Percentiles rank a stretch among this genome's conserved stretches.
These are phyloP conservation scores for Tilletia horrida DNA, from an alignment of 1,284 basidiomycete species.

Conservation along the genomic window DNA sequence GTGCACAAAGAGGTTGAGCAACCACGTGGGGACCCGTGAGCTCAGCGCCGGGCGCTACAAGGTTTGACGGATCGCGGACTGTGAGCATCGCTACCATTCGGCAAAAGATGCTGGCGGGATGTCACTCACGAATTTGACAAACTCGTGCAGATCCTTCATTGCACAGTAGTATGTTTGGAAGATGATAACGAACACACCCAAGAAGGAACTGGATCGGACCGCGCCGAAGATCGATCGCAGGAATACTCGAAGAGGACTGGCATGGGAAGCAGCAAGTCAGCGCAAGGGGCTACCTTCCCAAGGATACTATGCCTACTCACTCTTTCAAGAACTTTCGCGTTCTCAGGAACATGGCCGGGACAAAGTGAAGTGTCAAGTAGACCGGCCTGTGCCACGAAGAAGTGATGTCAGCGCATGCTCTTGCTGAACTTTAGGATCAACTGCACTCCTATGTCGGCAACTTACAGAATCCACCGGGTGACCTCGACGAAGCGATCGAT, in stretches of 20 bases:
- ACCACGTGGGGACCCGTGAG: slow-evolving; percentile 56
- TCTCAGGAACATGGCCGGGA: slow-evolving; percentile 62
- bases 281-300: slow-evolving; percentile 10
- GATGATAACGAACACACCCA: slow-evolving; percentile 77
- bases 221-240: slow-evolving; percentile 69
- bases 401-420: neutral
- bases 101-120: no score
- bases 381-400: slow-evolving; percentile 53
- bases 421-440: no score
- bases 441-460: neutral
- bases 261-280: slow-evolving; percentile 9
- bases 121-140: slow-evolving; percentile 44
- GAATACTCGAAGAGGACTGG: slow-evolving; percentile 32
- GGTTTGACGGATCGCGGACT: no score
- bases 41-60: slow-evolving; percentile 17
- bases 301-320: slow-evolving; percentile 14
- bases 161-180: slow-evolving; percentile 83
- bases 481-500: slow-evolving; percentile 75
- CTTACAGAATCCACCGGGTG: slow-evolving; percentile 69
- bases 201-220: slow-evolving; percentile 78
- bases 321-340: slow-evolving; percentile 46
- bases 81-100: no score
- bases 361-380: slow-evolving; percentile 85
- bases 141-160: slow-evolving; percentile 64
- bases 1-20: slow-evolving; percentile 64